phyloP scores from a whole-genome alignment of 805 yeast species.

The Tetrapisispora fleetii region DNA sequence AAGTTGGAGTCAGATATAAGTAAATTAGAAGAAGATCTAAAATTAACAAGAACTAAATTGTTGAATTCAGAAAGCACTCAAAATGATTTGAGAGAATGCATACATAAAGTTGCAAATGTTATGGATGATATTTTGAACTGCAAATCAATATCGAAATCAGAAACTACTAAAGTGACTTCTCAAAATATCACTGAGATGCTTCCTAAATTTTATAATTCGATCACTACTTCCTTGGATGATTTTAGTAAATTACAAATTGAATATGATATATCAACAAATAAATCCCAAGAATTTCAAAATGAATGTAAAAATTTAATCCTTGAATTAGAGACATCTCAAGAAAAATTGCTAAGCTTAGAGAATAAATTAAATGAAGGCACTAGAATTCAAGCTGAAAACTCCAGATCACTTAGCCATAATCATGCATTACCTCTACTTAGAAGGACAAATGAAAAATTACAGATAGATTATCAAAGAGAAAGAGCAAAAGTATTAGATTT shows the following conservation, averaged over 20 bases:
- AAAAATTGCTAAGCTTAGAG: background rate
- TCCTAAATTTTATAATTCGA: background rate
- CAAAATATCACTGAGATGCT: background rate
- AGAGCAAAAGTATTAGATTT: slow-evolving; percentile 19
- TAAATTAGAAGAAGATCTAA: background rate
- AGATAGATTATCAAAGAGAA: slow-evolving; percentile 17
- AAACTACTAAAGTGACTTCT: background rate
- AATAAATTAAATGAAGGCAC: background rate
- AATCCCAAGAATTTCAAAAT: background rate
- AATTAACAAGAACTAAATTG: background rate
- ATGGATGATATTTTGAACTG: background rate
- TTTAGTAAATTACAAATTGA: background rate
- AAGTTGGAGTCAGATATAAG: background rate
- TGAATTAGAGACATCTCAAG: slow-evolving; percentile 1
- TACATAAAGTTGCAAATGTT: background rate
- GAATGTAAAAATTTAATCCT: slow-evolving; percentile 1
- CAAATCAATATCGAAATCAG: background rate
- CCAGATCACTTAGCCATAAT: background rate
- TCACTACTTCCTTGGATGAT: background rate
- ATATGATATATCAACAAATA: background rate
- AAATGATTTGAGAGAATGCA: background rate
- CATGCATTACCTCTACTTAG: background rate
- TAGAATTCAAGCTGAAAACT: background rate
- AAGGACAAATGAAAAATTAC: slow-evolving; percentile 7
- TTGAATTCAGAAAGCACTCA: background rate